Conservation (phyloP, 2,329 filamentous ascomycete genomes). For the Colletotrichum noveboracense region DNA sequence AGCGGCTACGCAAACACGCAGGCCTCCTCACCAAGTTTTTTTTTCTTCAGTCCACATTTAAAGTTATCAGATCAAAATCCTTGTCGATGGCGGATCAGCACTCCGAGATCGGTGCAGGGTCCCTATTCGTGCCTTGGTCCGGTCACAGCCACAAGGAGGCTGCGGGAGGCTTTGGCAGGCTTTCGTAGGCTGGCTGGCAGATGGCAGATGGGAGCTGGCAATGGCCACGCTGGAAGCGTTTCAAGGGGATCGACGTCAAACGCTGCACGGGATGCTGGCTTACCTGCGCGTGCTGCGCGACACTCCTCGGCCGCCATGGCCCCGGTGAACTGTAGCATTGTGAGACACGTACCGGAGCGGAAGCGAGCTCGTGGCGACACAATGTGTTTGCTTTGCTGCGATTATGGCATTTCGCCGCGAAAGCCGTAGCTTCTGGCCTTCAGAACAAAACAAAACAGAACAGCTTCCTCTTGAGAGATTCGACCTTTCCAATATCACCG, state of each 20-base stretch:
- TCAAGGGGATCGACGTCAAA: constrained; percentile 22
- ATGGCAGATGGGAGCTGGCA: neutral
- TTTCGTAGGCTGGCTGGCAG: neutral
- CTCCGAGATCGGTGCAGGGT: constrained; percentile 17
- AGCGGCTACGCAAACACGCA: neutral
- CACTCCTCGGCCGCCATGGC: neutral
- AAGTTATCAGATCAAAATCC: constrained; percentile 20
- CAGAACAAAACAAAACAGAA: neutral
- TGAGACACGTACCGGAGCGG: constrained; percentile 12
- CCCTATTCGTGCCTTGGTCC: neutral
- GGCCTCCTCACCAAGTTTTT: neutral
- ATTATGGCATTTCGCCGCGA: neutral
- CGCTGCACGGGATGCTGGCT: constrained; percentile 10
- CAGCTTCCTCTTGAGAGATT: neutral
- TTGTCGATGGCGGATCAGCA: constrained; percentile 4
- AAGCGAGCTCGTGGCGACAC: neutral
- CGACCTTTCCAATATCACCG: neutral
- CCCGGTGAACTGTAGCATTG: constrained; percentile 1
- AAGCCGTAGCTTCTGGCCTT: neutral
- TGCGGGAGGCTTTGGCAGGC: neutral
- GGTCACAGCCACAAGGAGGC: constrained; percentile 7
- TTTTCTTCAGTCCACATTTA: constrained; percentile 7
- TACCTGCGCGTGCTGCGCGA: neutral
- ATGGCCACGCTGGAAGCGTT: constrained; percentile 1
- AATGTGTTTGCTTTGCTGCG: neutral